phyloP scores from a whole-genome alignment of 805 yeast genomes.

The Spathaspora gorwiae region DNA sequence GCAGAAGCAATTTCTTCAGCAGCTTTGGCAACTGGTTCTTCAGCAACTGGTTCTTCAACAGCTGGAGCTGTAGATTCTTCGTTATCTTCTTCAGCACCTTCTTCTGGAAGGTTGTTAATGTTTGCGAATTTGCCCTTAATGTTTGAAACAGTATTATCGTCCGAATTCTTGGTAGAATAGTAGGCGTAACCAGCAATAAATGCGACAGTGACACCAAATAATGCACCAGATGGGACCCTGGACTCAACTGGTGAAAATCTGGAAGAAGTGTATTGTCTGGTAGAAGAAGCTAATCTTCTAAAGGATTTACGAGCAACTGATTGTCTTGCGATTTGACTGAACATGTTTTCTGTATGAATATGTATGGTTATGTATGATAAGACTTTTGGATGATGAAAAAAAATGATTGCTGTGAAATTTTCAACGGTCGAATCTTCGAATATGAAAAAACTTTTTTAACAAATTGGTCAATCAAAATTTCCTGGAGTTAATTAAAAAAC shows the following conservation, averaged over 20 bases:
- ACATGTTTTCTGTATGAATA: constrained; percentile 9
- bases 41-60: constrained; percentile 7
- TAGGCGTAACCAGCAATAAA: constrained; percentile 1
- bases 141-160: not conserved
- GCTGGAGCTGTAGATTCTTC: constrained; percentile 1
- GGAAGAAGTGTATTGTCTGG: constrained; percentile 1
- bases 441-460: too few relatives aligned
- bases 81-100: not conserved
- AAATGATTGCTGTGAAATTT: too few relatives aligned
- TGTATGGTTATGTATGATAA: too few relatives aligned
- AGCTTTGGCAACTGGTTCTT: constrained; percentile 3
- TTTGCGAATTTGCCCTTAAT: not conserved
- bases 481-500: too few relatives aligned
- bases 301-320: constrained; percentile 8
- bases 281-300: constrained; percentile 4
- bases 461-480: too few relatives aligned
- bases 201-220: constrained; percentile 1
- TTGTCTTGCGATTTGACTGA: constrained; percentile 15
- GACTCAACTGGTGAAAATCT: not conserved
- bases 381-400: too few relatives aligned
- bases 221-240: not conserved
- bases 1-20: not conserved
- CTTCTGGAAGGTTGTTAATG: not conserved
- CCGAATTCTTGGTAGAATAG: not conserved
- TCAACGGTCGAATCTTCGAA: too few relatives aligned